These are phyloP conservation scores for Alternaria postmessia DNA, from an alignment of 2,329 filamentous ascomycete species.

Conservation along the genomic window DNA sequence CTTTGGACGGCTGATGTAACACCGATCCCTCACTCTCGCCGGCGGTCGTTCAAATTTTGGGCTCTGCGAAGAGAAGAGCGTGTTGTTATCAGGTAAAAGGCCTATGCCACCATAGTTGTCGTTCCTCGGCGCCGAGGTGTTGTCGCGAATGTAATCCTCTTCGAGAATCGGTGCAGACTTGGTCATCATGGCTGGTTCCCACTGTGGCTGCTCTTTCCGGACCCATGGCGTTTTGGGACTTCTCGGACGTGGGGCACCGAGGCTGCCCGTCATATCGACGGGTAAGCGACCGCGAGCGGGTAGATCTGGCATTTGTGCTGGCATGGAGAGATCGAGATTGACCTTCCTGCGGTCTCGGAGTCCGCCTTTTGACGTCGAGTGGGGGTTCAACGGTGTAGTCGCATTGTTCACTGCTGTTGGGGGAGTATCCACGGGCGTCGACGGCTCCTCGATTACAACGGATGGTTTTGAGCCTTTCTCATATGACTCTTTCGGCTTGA, in stretches of 20 bases:
- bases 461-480: conserved; percentile 7
- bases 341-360: conserved; percentile 42
- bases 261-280: conserved; percentile 16
- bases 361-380: conserved; percentile 18
- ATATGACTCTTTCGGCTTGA: conserved; percentile 1
- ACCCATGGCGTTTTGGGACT: conserved; percentile 41
- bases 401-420: not conserved
- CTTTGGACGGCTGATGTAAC: conserved; percentile 19
- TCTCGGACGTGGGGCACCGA: conserved; percentile 33
- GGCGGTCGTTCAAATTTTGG: conserved; percentile 19
- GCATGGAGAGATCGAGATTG: conserved; percentile 39
- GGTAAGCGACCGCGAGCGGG: conserved; percentile 29
- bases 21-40: conserved; percentile 20
- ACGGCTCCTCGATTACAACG: conserved; percentile 2
- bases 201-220: conserved; percentile 18
- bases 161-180: conserved; percentile 24
- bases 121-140: not conserved
- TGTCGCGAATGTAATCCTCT: conserved; percentile 16
- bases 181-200: conserved; percentile 14
- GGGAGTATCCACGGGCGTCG: not conserved
- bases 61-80: conserved; percentile 10
- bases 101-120: conserved; percentile 1
- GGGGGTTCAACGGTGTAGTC: not conserved
- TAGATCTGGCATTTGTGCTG: conserved; percentile 27
- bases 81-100: conserved; percentile 20